A percentile compares a stretch with the other conserved stretches of the same genome.
Conservation (phyloP, 2,329 filamentous ascomycete genomes). For the Fusarium nodosum region DNA sequence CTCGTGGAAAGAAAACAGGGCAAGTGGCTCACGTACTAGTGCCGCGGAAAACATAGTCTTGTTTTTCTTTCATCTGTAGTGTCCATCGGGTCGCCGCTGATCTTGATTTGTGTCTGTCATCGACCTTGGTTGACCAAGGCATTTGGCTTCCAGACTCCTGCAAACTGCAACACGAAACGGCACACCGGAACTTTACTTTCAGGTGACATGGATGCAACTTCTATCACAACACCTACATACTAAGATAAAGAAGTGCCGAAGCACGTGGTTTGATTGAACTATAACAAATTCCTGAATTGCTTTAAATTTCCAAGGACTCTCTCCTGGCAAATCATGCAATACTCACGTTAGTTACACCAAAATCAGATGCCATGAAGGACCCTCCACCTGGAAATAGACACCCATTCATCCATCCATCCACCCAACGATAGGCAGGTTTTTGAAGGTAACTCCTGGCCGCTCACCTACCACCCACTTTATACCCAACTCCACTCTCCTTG, state of each 20-base stretch:
- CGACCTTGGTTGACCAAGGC: slow-evolving; percentile 37
- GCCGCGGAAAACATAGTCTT: not conserved
- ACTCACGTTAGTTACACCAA: slow-evolving; percentile 33
- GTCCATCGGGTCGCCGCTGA: slow-evolving; percentile 27
- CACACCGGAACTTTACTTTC: slow-evolving; percentile 3
- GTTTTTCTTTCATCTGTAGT: slow-evolving; percentile 26
- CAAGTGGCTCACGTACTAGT: not conserved
- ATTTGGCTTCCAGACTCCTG: slow-evolving; percentile 23
- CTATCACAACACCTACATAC: not conserved
- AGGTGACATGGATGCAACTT: slow-evolving; percentile 5
- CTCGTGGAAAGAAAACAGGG: slow-evolving; percentile 15
- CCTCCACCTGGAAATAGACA: slow-evolving; percentile 1
- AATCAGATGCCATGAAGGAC: not conserved
- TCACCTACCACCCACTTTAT: slow-evolving; percentile 6
- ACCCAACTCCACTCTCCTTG: slow-evolving; percentile 21
- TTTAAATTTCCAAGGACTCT: not conserved
- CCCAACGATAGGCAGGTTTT: not conserved
- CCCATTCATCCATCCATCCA: not conserved
- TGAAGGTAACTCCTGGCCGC: slow-evolving; percentile 5
- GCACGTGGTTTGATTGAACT: slow-evolving; percentile 17
- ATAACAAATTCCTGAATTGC: not conserved
- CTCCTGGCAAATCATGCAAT: slow-evolving; percentile 16
- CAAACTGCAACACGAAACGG: slow-evolving; percentile 2
- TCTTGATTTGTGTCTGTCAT: slow-evolving; percentile 57
- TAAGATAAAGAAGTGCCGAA: slow-evolving; percentile 11